Evolutionary conservation across 2,329 filamentous ascomycete species (phyloP), one percentile per base, ranked within the genome.

Genomic region (Furcasterigmium furcatum): DNA sequence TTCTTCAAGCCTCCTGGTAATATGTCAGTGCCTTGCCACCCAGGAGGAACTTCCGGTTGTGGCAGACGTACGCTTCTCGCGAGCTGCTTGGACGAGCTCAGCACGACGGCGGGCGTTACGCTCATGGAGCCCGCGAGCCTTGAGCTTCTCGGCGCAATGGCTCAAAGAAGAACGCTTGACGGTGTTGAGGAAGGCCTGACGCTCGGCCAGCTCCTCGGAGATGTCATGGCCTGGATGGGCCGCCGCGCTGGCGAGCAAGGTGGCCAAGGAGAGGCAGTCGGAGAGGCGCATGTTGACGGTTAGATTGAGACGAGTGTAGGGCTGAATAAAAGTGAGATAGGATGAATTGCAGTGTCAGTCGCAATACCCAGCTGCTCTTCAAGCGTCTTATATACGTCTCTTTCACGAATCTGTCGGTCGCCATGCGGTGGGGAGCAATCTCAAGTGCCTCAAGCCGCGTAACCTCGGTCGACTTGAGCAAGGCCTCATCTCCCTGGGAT

Each of bases 191-290:
- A 72, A 78, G 0, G 67, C 60, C 22, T 71, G 71, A 29, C 75
- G 74, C 59, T 77, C 72, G 10, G 66, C 65, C 25, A 72, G 67
- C 58, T 79, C 77, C 9, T 73, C 62, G 36, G 61, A 60, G 32
- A 73, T 49, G 43, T 77, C 67, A 49, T 77, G 73, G 48, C 74
- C 74, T 2, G 74, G 74, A 48, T 80, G 72, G 18, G 71, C 71
- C 16, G 16, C 34, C 7, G 34, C 34, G n/a, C 16, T 7, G 5
- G 34, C 34, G 34, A 18, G n/a, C 8, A 36, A 12, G n/a, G 19
- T 9, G n/a, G 18, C 9, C n/a, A 9, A 36, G 4, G 34, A 14
- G 18, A 16, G 9, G 16, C 9, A 36, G n/a, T 18, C 9, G 6
- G 32, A 19, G n/a, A 18, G 16, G 5, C 34, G n/a, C 34, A 36